Conservation (phyloP, 1,139 yeast species). For the Suhomyces bribrorum region DNA sequence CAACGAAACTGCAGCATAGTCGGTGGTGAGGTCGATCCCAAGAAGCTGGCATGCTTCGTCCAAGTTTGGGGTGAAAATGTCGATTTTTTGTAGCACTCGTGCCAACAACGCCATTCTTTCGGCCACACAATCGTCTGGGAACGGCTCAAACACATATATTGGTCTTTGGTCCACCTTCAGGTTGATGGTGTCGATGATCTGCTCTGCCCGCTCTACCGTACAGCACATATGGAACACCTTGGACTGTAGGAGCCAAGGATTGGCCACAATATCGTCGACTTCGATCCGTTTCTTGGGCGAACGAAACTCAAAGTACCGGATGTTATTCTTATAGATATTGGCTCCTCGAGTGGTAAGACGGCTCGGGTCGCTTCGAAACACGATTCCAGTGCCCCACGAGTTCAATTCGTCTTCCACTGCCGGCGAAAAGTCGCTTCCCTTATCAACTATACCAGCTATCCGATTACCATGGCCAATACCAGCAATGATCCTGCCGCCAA, state of each 20-base stretch:
- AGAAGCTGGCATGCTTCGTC: constrained; percentile 73
- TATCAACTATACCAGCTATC: constrained; percentile 73
- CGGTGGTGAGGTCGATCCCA: constrained; percentile 24
- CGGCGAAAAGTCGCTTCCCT: constrained; percentile 75
- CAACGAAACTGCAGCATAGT: constrained; percentile 39
- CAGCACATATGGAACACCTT: constrained; percentile 72
- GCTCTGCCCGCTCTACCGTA: constrained; percentile 60
- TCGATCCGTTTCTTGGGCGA: constrained; percentile 68
- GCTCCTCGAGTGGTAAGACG: constrained; percentile 80
- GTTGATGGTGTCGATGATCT: constrained; percentile 41
- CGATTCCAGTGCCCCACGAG: constrained; percentile 62
- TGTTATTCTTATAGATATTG: constrained; percentile 68
- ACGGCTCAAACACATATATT: constrained; percentile 77
- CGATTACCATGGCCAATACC: constrained; percentile 33
- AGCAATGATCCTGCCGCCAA: constrained; percentile 68
- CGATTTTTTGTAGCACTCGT: constrained; percentile 47
- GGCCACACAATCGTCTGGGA: constrained; percentile 70
- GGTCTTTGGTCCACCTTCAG: constrained; percentile 25
- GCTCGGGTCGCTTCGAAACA: constrained; percentile 50
- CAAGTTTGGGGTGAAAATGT: constrained; percentile 78
- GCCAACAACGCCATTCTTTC: constrained; percentile 45
- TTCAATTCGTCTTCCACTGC: constrained; percentile 46
- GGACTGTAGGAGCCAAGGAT: constrained; percentile 39
- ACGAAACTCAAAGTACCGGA: constrained; percentile 45
- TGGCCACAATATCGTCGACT: constrained; percentile 54